phyloP scores from a whole-genome alignment of 345 rosid species.

The Populus pruinosa region DNA sequence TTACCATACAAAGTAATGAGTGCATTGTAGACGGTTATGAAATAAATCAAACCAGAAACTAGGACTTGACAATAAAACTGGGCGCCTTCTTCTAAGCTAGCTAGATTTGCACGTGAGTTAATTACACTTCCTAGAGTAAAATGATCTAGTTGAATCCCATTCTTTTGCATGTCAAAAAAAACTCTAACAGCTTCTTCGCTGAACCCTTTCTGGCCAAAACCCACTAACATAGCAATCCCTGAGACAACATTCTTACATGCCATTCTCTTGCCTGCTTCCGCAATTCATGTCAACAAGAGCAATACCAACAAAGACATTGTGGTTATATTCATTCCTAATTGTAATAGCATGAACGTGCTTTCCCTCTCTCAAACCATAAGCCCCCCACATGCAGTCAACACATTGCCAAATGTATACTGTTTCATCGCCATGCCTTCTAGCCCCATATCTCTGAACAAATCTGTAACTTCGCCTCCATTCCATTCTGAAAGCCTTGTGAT shows the following conservation, averaged over 20 bases:
- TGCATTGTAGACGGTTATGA: conserved; percentile 72
- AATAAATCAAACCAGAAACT: conserved; percentile 58
- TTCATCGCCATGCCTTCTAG: conserved; percentile 57
- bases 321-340: conserved; percentile 49
- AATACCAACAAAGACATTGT: conserved; percentile 74
- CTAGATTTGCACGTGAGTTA: conserved; percentile 85
- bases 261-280: conserved; percentile 60
- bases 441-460: conserved; percentile 65
- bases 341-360: conserved; percentile 64
- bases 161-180: conserved; percentile 63
- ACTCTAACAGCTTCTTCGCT: conserved; percentile 70
- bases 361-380: conserved; percentile 54
- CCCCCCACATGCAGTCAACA: conserved; percentile 74
- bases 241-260: conserved; percentile 71
- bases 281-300: conserved; percentile 96
- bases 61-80: conserved; percentile 78
- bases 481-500: conserved; percentile 76
- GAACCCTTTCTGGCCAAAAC: conserved; percentile 79
- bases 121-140: conserved; percentile 80
- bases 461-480: conserved; percentile 58
- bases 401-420: conserved; percentile 85
- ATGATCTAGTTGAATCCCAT: conserved; percentile 78
- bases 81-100: conserved; percentile 84
- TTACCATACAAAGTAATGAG: conserved; percentile 82
- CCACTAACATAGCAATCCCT: conserved; percentile 94